Evolutionary conservation across 225 moss, liverwort and hornwort species (phyloP).

Genomic region (Antitrichia curtipendula): DNA sequence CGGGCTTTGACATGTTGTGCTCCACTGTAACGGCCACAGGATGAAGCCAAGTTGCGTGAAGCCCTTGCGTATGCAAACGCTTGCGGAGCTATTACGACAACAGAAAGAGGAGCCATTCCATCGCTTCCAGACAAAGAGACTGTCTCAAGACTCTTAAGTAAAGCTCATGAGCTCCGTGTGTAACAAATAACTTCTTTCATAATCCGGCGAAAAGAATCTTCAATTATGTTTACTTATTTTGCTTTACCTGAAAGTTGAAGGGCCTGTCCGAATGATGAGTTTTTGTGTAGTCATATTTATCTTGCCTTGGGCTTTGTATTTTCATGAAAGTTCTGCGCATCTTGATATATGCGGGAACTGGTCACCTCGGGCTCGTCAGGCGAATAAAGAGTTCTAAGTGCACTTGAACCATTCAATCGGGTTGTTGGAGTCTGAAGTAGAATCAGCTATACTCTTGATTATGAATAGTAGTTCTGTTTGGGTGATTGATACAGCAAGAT

Average conservation of each 20-base stretch:
- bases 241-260: neutral
- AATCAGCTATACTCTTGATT: neutral
- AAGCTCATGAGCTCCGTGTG: slow-evolving; percentile 14
- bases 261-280: neutral
- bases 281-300: neutral
- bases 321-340: neutral
- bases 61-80: slow-evolving; percentile 39
- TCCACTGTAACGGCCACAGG: neutral
- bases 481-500: neutral
- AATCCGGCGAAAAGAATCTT: neutral
- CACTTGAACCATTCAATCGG: neutral
- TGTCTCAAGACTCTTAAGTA: slow-evolving; percentile 39
- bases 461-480: neutral
- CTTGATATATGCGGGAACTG: neutral
- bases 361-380: neutral
- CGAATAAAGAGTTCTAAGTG: slow-evolving; percentile 3
- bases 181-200: neutral
- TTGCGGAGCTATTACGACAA: slow-evolving; percentile 55
- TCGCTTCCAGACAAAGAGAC: slow-evolving; percentile 49
- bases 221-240: neutral
- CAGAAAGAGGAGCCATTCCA: slow-evolving; percentile 55
- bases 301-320: neutral
- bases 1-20: neutral
- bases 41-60: slow-evolving; percentile 35
- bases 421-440: neutral